Percentiles rank a stretch among this genome's conserved stretches.
Conservation (phyloP, 768 basidiomycete species). For the Termitomyces sp. region DNA sequence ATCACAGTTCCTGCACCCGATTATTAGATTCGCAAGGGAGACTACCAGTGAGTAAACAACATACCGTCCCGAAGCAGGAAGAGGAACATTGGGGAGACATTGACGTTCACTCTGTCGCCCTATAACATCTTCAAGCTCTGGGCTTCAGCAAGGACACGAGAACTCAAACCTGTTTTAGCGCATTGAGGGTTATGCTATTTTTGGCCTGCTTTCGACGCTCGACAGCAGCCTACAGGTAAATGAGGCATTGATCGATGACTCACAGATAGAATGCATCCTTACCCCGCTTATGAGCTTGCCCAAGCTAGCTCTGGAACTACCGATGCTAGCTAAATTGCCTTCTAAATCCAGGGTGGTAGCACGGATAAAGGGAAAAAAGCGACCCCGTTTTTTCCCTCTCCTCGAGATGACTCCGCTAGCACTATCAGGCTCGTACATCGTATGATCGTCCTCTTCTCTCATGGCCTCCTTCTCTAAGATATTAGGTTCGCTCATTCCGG, state of each 20-base stretch:
- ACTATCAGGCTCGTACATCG: conserved; percentile 7
- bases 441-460: conserved; percentile 7
- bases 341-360: conserved; percentile 12
- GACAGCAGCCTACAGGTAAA: conserved; percentile 6
- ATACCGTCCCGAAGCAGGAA: conserved; percentile 59
- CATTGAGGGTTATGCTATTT: conserved; percentile 13
- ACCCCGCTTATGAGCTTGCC: conserved; percentile 9
- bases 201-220: conserved; percentile 11
- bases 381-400: conserved; percentile 8
- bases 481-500: conserved; percentile 9
- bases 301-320: conserved; percentile 9
- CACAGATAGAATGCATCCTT: neutral
- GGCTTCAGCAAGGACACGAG: neutral
- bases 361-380: conserved; percentile 4
- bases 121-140: neutral
- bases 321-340: conserved; percentile 4
- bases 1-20: conserved; percentile 47
- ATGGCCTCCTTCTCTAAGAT: conserved; percentile 3
- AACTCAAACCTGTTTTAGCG: conserved; percentile 15
- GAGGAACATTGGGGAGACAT: conserved; percentile 55
- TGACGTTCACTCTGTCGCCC: conserved; percentile 51
- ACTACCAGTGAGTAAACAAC: neutral
- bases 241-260: neutral
- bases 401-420: neutral
- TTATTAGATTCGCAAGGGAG: neutral